Percentiles rank a stretch among this genome's conserved stretches.
Evolutionary conservation across 2,329 filamentous ascomycete genomes (phyloP).

Genomic region (Dissoconium aciculare): DNA sequence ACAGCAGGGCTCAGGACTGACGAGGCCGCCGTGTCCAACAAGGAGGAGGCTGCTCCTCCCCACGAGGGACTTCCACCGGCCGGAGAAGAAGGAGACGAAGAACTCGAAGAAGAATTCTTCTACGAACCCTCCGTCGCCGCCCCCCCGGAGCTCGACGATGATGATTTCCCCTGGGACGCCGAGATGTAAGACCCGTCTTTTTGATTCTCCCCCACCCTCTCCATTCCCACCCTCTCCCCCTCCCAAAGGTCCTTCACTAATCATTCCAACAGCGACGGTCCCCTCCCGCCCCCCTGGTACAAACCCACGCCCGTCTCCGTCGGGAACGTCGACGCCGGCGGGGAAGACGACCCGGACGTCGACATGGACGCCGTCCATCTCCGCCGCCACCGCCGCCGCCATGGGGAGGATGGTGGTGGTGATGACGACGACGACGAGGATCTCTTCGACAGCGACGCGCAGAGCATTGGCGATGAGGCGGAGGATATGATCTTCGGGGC

Average conservation of each 20-base stretch:
- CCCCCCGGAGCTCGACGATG: slow-evolving; percentile 16
- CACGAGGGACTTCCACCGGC: too few species aligned
- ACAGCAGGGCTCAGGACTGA: too few species aligned
- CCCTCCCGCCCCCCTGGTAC: not conserved
- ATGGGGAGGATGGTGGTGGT: too few species aligned
- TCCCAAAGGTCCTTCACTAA: not conserved
- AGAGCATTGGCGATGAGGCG: slow-evolving; percentile 3
- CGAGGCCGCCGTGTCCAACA: too few species aligned
- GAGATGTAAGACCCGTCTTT: slow-evolving; percentile 20
- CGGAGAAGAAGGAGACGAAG: slow-evolving; percentile 17
- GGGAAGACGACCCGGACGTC: too few species aligned
- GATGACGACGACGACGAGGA: too few species aligned
- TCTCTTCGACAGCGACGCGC: slow-evolving; percentile 3
- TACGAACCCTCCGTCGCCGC: slow-evolving; percentile 12
- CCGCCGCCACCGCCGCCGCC: slow-evolving; percentile 10
- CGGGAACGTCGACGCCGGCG: too few species aligned
- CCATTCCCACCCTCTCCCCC: not conserved
- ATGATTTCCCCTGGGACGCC: slow-evolving; percentile 22
- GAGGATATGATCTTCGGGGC: slow-evolving; percentile 31
- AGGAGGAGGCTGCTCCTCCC: too few species aligned
- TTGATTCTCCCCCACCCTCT: too few species aligned
- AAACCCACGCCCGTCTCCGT: too few species aligned
- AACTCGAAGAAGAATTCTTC: slow-evolving; percentile 11
- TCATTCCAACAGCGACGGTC: not conserved
- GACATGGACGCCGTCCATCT: slow-evolving; percentile 5